Conservation (phyloP, 371 early-diverging fungal species). For the Umbelopsis sp. region DNA sequence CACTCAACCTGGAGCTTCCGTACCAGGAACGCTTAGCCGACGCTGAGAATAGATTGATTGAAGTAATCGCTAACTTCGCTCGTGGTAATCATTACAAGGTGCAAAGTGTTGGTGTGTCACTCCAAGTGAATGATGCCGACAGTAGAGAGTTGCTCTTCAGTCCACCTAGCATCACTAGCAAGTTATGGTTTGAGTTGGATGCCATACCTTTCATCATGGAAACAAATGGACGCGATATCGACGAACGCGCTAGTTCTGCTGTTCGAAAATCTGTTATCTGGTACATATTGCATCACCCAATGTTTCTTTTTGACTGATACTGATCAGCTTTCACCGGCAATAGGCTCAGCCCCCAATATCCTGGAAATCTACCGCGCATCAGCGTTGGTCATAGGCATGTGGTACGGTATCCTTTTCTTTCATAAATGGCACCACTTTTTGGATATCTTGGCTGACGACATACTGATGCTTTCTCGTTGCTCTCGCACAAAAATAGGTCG, state of each 20-base stretch:
- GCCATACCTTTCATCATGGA: constrained; percentile 69
- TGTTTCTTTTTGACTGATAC: neutral
- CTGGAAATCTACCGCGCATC: constrained; percentile 75
- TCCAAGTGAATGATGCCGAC: constrained; percentile 34
- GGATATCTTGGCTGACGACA: neutral
- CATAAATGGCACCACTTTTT: neutral
- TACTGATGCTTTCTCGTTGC: constrained; percentile 1
- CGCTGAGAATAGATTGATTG: constrained; percentile 41
- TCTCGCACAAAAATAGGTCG: constrained; percentile 31
- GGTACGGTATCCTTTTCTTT: constrained; percentile 40
- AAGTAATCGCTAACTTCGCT: constrained; percentile 46
- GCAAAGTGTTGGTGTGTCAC: constrained; percentile 52
- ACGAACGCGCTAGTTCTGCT: constrained; percentile 77
- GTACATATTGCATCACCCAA: constrained; percentile 29
- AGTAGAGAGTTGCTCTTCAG: constrained; percentile 30
- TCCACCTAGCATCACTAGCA: constrained; percentile 49
- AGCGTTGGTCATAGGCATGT: constrained; percentile 70
- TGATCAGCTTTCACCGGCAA: too few species aligned
- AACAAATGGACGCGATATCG: constrained; percentile 60
- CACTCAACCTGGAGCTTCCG: neutral
- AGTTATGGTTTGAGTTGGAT: constrained; percentile 79
- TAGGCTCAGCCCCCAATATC: constrained; percentile 69
- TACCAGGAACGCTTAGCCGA: constrained; percentile 30
- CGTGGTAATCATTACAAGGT: constrained; percentile 57
- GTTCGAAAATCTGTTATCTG: constrained; percentile 72